Evolutionary conservation across 345 rosid species (phyloP), one percentile per base, ranked within the genome.

Genomic region (Syzygium grande): DNA sequence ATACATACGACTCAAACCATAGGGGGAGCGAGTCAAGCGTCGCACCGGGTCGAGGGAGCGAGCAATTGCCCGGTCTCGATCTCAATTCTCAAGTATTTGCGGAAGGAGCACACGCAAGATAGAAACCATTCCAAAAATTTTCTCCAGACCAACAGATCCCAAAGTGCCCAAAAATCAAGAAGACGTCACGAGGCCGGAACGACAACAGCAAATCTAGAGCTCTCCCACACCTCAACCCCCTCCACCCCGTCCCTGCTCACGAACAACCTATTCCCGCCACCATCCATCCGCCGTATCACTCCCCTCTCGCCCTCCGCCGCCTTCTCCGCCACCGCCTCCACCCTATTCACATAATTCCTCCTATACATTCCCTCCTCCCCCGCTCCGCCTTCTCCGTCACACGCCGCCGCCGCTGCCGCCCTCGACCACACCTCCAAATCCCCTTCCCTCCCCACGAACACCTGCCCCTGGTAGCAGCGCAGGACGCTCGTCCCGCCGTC

Each of bases 141-240:
- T 34, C 23, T 68, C 46, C 4, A 2, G 9, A 68, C 11, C 7
- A 65, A 4, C 22, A 16, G 6, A 30, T 10, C 11, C 27, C 15
- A 22, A 17, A 68, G 79, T 34, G 79, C 46, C 79, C 5, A 68
- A 8, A 34, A 17, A 16, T 34, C 23, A 34, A 68, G 11, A 2
- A 6, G 13, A 19, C 7, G 49, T 73, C 83, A 73, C 19, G 4
- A 61, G 73, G 1, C 73, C 73, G 94, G 84, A 85, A 88, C 58
- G 0, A 88, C 85, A 6, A 85, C 91, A 0, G 96, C 93, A 83
- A 85, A 88, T 86, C 58, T 80, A 43, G 92, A 93, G 86, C 93
- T 96, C 92, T 95, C 97, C 99, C 99, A 97, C 17, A 97, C 98
- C 90, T 97, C 98, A 77, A 96, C 87, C n/a, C 99, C 99, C 87